These are phyloP conservation scores for Clitocybe nebularis DNA, from an alignment of 1,284 basidiomycete genomes.

Conservation along the genomic window DNA sequence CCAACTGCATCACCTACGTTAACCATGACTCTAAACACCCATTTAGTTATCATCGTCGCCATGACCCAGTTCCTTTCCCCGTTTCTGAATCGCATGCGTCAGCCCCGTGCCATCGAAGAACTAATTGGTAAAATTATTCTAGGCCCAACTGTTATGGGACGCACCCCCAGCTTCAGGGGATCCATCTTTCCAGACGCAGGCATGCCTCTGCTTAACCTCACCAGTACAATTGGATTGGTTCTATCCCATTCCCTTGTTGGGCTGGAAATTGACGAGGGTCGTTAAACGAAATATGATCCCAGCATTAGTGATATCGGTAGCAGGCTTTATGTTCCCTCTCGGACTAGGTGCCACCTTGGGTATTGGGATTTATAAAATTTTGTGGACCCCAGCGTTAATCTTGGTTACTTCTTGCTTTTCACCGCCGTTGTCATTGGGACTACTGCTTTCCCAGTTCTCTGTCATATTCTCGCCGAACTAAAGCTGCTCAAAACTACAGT, in stretches of 20 bases:
- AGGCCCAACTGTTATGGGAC: conserved; percentile 73
- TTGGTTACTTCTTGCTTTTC: conserved; percentile 89
- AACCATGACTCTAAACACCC: no score
- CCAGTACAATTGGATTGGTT: conserved; percentile 85
- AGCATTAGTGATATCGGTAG: conserved; percentile 52
- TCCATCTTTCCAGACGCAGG: conserved; percentile 73
- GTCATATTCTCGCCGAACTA: conserved; percentile 80
- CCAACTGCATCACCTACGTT: conserved; percentile 1
- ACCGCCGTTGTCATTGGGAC: conserved; percentile 90
- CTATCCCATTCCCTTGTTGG: conserved; percentile 90
- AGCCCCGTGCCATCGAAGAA: conserved; percentile 86
- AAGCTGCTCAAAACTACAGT: conserved; percentile 90
- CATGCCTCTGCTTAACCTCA: conserved; percentile 74
- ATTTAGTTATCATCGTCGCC: conserved; percentile 67
- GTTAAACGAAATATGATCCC: conserved; percentile 58
- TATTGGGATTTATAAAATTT: conserved; percentile 80
- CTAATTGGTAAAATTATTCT: conserved; percentile 82
- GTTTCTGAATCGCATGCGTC: conserved; percentile 61
- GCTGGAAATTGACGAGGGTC: conserved; percentile 77
- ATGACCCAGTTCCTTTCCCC: conserved; percentile 72
- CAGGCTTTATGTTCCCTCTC: conserved; percentile 75
- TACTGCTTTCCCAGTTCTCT: conserved; percentile 92
- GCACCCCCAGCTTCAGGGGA: conserved; percentile 66
- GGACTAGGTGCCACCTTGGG: conserved; percentile 84
- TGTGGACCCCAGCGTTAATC: conserved; percentile 59